phyloP scores from a whole-genome alignment of 2,329 filamentous ascomycete species.

The Colletotrichum cuscutae region DNA sequence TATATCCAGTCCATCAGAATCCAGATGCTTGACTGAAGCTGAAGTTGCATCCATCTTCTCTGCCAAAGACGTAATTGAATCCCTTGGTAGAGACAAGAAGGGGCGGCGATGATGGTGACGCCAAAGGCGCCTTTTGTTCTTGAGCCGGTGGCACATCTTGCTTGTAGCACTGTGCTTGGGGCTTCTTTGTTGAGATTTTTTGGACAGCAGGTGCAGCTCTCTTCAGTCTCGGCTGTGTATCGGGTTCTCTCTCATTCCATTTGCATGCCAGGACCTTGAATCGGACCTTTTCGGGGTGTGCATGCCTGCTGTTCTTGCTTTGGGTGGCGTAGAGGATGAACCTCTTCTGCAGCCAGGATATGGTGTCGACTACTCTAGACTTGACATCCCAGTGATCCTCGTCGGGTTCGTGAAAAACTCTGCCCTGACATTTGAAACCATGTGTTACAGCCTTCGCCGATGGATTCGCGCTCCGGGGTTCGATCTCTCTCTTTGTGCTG shows the following conservation, averaged over 20 bases:
- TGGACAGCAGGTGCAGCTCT: not conserved
- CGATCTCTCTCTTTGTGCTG: not conserved
- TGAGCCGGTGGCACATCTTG: not conserved
- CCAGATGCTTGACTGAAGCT: not conserved
- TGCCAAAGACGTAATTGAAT: not conserved
- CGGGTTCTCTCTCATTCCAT: constrained; percentile 40
- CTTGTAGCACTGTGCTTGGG: not conserved
- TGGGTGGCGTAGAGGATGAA: constrained; percentile 50
- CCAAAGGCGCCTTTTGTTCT: not conserved
- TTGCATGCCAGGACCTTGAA: constrained; percentile 56
- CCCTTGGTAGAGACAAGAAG: not conserved
- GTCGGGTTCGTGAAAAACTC: constrained; percentile 47
- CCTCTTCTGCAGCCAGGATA: constrained; percentile 50
- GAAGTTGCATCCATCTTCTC: not conserved
- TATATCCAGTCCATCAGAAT: not conserved
- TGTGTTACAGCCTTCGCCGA: not conserved
- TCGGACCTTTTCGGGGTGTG: constrained; percentile 47
- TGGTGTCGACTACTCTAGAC: constrained; percentile 46
- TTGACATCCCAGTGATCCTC: constrained; percentile 47
- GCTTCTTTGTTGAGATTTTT: constrained; percentile 5
- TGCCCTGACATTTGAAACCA: constrained; percentile 41
- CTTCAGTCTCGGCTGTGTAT: not conserved
- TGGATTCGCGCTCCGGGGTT: not conserved
- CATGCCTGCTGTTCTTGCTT: constrained; percentile 45
- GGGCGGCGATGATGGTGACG: not conserved